Percentiles rank a stretch among this genome's conserved stretches.
These are phyloP conservation scores for Salmacisia buchloeana DNA, from an alignment of 1,284 basidiomycete genomes.

Conservation along the genomic window DNA sequence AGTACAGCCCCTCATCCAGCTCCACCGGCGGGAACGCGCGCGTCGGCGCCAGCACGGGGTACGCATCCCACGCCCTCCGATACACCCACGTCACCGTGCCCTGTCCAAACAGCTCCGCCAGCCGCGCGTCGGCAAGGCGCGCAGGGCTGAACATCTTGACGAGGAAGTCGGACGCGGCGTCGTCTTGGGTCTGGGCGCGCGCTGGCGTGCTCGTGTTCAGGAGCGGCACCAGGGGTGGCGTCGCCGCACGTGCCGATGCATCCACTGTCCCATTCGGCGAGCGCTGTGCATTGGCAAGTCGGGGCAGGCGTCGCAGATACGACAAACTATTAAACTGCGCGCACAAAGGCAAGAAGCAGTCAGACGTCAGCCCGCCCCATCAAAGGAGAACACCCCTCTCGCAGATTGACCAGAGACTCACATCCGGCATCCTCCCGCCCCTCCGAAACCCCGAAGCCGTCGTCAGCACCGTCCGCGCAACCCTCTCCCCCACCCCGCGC, in stretches of 20 bases:
- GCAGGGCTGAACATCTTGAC: constrained; percentile 69
- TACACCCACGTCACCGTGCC: constrained; percentile 62
- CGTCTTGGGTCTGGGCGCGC: constrained; percentile 68
- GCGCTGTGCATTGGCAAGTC: not conserved
- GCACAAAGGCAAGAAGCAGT: not conserved
- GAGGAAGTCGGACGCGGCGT: constrained; percentile 12
- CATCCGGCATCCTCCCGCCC: constrained; percentile 9
- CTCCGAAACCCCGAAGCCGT: constrained; percentile 32
- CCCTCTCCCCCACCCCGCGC: constrained; percentile 52
- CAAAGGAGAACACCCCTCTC: not conserved
- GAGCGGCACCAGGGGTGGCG: not conserved
- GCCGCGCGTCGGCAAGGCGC: constrained; percentile 63
- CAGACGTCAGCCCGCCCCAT: not conserved
- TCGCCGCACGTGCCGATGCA: no score
- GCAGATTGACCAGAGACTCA: not conserved
- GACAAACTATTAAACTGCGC: not conserved
- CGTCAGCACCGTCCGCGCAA: constrained; percentile 70
- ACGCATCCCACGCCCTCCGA: constrained; percentile 63
- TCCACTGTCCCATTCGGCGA: not conserved
- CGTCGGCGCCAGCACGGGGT: constrained; percentile 65
- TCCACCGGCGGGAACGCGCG: constrained; percentile 67
- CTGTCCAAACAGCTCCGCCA: constrained; percentile 52
- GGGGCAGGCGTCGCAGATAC: not conserved
- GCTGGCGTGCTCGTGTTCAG: constrained; percentile 3
- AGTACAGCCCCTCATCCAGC: constrained; percentile 71